Percentiles rank a stretch among this genome's conserved stretches.
Evolutionary conservation across 805 yeast genomes (phyloP).

Genomic region (Brettanomyces nanus): DNA sequence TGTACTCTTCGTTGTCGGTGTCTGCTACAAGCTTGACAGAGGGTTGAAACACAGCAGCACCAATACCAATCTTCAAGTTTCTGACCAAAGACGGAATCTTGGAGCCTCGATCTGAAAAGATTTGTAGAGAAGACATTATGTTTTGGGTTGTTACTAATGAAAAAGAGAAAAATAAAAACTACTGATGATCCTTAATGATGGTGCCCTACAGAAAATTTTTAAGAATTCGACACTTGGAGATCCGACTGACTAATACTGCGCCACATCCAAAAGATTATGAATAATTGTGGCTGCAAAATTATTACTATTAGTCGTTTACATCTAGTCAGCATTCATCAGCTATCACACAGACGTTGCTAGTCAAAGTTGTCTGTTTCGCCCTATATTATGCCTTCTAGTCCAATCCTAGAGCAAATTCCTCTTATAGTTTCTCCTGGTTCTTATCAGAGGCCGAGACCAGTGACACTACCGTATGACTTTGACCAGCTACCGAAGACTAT

Average conservation of each 20-base stretch:
- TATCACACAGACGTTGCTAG: too few relatives aligned
- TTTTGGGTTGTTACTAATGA: too few relatives aligned
- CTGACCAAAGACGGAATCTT: constrained; percentile 25
- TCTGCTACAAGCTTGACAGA: constrained; percentile 5
- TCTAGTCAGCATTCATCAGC: too few relatives aligned
- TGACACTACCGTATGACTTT: constrained; percentile 20
- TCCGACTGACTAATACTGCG: too few relatives aligned
- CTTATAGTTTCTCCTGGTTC: constrained; percentile 20
- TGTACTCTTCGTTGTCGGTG: constrained; percentile 4
- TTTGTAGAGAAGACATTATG: constrained; percentile 24
- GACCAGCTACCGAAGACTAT: constrained; percentile 7
- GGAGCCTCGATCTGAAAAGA: constrained; percentile 25
- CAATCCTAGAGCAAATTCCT: constrained; percentile 22
- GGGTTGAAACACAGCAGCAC: constrained; percentile 25
- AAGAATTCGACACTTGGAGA: too few relatives aligned
- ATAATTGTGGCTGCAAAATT: too few relatives aligned
- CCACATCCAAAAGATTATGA: too few relatives aligned
- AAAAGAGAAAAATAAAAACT: too few relatives aligned
- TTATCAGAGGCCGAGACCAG: constrained; percentile 16
- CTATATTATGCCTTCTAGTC: constrained; percentile 6
- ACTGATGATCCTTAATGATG: too few relatives aligned
- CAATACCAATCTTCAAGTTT: constrained; percentile 38
- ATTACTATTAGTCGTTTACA: too few relatives aligned
- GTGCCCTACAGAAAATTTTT: too few relatives aligned
- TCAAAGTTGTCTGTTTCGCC: too few relatives aligned